Evolutionary conservation across 1,139 yeast species (phyloP).

Genomic region (Pichia sp.): DNA sequence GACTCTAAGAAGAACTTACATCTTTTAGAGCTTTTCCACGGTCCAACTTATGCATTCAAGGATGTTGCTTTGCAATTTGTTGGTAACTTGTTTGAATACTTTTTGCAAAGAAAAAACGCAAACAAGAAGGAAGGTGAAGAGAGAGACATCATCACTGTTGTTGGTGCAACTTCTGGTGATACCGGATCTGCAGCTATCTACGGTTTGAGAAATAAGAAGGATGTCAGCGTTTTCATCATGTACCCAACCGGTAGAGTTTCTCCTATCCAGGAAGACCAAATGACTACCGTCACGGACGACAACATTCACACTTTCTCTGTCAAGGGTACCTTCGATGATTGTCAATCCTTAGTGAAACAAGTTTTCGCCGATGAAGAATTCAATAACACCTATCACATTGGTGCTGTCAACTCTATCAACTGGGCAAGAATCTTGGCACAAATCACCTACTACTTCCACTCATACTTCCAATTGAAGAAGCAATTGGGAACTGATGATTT

Average conservation of each 20-base stretch:
- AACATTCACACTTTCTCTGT: conserved; percentile 94
- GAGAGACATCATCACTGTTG: conserved; percentile 84
- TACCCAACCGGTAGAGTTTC: conserved; percentile 98
- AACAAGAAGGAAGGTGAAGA: conserved; percentile 45
- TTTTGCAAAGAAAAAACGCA: conserved; percentile 69
- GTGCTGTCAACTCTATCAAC: conserved; percentile 96
- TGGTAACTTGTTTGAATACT: conserved; percentile 92
- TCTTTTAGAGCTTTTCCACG: conserved; percentile 90
- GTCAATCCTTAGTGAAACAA: conserved; percentile 93
- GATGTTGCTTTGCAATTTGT: conserved; percentile 98
- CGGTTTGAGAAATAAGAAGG: conserved; percentile 94
- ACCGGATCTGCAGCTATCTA: conserved; percentile 99
- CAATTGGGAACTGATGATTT: conserved; percentile 30
- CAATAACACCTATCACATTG: conserved; percentile 84
- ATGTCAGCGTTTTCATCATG: conserved; percentile 89
- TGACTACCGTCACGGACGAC: conserved; percentile 94
- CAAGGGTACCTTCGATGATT: conserved; percentile 94
- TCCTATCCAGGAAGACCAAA: conserved; percentile 96
- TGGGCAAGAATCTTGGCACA: conserved; percentile 99
- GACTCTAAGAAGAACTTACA: conserved; percentile 47
- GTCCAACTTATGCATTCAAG: conserved; percentile 98
- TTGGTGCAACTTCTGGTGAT: conserved; percentile 99
- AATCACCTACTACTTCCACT: conserved; percentile 90
- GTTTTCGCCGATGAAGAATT: conserved; percentile 86
- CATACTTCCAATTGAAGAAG: conserved; percentile 70